These are phyloP conservation scores for Stagonosporopsis chrysanthemi DNA, from an alignment of 2,329 filamentous ascomycete genomes.

Conservation along the genomic window DNA sequence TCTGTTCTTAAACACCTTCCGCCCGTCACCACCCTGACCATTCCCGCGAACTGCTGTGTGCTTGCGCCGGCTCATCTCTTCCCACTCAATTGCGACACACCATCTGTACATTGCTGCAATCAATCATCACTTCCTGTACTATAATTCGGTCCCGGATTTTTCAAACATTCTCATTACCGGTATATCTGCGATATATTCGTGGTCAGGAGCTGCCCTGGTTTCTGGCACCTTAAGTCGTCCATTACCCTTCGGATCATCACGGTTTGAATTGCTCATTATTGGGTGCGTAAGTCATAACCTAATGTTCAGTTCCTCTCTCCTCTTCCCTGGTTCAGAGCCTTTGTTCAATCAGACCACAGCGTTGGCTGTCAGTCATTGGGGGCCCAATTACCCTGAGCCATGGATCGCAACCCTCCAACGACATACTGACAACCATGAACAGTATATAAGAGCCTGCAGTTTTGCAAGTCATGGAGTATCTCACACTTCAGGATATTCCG, in stretches of 20 bases:
- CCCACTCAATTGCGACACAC: constrained; percentile 21
- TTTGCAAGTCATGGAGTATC: constrained; percentile 44
- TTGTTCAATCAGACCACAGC: background rate
- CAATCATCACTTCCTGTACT: constrained; percentile 14
- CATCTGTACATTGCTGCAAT: constrained; percentile 6
- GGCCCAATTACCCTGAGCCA: background rate
- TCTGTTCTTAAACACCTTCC: constrained; percentile 40
- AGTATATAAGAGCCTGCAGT: constrained; percentile 20
- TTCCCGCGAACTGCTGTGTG: constrained; percentile 43
- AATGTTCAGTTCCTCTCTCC: background rate
- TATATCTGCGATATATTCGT: constrained; percentile 24
- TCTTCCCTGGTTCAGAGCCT: background rate
- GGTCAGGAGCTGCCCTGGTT: constrained; percentile 15
- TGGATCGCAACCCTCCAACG: constrained; percentile 4
- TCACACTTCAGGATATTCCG: constrained; percentile 50
- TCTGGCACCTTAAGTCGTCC: constrained; percentile 7
- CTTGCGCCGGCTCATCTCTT: constrained; percentile 35
- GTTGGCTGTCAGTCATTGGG: background rate
- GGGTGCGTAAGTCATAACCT: constrained; percentile 2
- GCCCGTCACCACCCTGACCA: constrained; percentile 35
- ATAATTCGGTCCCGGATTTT: constrained; percentile 13
- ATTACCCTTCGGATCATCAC: constrained; percentile 2
- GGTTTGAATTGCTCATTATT: background rate
- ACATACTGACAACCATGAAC: constrained; percentile 1
- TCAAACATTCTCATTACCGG: constrained; percentile 2